phyloP scores from a whole-genome alignment of 73 alveolate species.

The Paramecium biaurelia region DNA sequence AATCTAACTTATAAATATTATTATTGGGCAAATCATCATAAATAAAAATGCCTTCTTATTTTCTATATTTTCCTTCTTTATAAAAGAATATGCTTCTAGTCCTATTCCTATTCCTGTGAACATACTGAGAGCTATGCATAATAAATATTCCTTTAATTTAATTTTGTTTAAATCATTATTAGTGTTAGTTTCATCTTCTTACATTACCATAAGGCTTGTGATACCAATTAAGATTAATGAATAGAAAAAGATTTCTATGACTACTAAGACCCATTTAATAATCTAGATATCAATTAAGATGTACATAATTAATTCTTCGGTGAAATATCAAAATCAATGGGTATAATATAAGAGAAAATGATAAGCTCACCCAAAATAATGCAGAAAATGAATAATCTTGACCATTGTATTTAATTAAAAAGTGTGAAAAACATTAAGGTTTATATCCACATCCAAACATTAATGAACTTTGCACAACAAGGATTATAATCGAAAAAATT shows the following conservation, averaged over 20 bases:
- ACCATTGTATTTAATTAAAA: background rate
- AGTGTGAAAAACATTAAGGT: background rate
- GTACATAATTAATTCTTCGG: background rate
- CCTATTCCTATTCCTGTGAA: background rate
- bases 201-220: background rate
- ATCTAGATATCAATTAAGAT: background rate
- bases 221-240: background rate
- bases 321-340: background rate
- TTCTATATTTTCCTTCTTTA: background rate
- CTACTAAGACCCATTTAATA: background rate
- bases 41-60: background rate
- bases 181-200: background rate
- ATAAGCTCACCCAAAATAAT: background rate
- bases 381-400: constrained; percentile 10
- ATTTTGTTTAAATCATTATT: background rate
- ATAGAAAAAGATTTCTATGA: background rate
- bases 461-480: background rate
- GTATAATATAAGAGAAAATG: background rate
- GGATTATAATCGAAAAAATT: background rate
- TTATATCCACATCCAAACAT: constrained; percentile 21
- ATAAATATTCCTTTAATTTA: background rate
- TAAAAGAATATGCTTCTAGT: background rate
- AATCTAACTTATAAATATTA: background rate
- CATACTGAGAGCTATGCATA: background rate
- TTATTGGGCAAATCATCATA: background rate